Evolutionary conservation across 1,284 basidiomycete species (phyloP), one percentile per base, ranked within the genome.

Genomic region (Ustilago bromivora): DNA sequence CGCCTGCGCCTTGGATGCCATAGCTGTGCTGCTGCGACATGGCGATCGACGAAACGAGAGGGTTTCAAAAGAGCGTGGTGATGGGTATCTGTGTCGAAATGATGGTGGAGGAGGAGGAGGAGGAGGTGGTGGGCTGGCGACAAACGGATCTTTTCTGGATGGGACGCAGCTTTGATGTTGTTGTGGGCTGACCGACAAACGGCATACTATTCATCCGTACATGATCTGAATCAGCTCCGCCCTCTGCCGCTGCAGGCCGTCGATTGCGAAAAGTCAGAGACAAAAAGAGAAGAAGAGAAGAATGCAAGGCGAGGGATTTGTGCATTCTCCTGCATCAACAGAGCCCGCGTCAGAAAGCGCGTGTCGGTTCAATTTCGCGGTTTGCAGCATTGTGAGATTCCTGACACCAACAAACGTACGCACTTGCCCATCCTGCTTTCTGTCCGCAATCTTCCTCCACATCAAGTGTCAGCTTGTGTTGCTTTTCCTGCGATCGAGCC

Each of bases 21-120:
- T 46, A 46, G 55, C 63, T 68, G 38, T 76, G 66, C 12, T 59
- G 62, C 23, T 76, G 69, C 60, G 74, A 71, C 74, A 76, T 76
- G 64, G 36, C 35, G 57, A 46, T 40, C n/a, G 40, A 43, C 51
- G 51, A 61, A n/a, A 34, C 23, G 23, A 15, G 40, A 19, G 23
- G 15, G 38, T 28, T n/a, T 8, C 5, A 46, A 46, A 15, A 19
- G n/a, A n/a, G 31, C 3, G 17, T 4, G 6, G 12, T n/a, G 43
- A 46, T 4, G 32, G 31, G 34, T 61, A 46, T 57, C 49, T 51
- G 31, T 4, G 28, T 19, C 23, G 38, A 35, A 32, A 47, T 47
- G 53, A 17, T 61, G 62, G 54, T 52, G 32, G 19, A 36, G 10
- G 53, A 32, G 11, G 15, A 43, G 13, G 40, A 23, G 28, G 19